Conservation (phyloP, 257 asterid species). For the Forsythia viridissima region DNA sequence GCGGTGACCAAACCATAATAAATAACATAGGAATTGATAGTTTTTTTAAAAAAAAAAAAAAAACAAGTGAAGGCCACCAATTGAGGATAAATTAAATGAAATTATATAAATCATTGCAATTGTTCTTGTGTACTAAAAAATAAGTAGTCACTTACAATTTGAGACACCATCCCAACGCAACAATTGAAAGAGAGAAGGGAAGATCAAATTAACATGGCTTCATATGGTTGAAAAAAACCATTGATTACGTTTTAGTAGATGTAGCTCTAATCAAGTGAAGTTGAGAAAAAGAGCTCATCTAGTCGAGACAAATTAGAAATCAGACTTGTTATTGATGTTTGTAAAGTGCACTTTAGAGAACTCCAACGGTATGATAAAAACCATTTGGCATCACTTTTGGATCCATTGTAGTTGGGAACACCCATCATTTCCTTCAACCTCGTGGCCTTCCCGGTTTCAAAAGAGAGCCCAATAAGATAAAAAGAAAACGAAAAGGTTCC, state of each 20-base stretch:
- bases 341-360: background rate
- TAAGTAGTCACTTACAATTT: background rate
- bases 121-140: background rate
- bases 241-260: background rate
- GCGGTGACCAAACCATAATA: background rate
- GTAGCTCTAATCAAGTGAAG: background rate
- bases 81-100: background rate
- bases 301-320: background rate
- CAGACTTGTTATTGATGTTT: background rate
- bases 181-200: background rate
- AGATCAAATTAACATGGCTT: background rate
- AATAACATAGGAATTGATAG: background rate
- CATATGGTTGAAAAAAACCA: background rate
- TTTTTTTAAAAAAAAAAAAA: background rate
- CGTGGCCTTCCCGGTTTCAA: background rate
- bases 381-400: background rate
- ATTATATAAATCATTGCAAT: background rate
- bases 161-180: background rate
- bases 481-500: background rate
- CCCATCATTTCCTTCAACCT: background rate
- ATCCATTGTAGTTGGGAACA: background rate
- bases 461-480: background rate
- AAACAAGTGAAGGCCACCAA: background rate
- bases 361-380: background rate
- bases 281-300: background rate